Conservation (phyloP, 2,329 filamentous ascomycete genomes). For the Raffaelea arxii region DNA sequence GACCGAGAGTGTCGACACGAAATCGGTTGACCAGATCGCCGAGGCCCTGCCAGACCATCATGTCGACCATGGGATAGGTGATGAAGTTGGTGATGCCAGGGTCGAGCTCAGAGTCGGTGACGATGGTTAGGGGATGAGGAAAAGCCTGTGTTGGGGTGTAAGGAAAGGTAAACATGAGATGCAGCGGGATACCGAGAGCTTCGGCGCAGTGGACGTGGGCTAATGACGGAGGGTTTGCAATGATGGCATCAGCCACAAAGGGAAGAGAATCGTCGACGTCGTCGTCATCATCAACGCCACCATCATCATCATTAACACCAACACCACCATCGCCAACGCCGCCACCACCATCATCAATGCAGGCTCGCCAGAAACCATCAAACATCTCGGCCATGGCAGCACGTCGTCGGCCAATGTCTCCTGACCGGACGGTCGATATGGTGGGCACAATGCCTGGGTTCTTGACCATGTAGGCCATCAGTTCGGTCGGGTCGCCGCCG, state of each 20-base stretch:
- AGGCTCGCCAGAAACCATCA: conserved; percentile 71
- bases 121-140: conserved; percentile 67
- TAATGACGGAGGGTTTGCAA: conserved; percentile 73
- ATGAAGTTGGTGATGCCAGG: conserved; percentile 70
- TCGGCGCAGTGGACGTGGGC: conserved; percentile 74
- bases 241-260: conserved; percentile 70
- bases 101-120: conserved; percentile 64
- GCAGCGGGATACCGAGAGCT: conserved; percentile 64
- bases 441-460: conserved; percentile 71
- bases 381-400: conserved; percentile 74
- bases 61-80: conserved; percentile 69
- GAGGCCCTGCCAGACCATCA: conserved; percentile 86
- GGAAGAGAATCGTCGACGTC: conserved; percentile 53
- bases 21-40: conserved; percentile 72
- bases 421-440: conserved; percentile 60
- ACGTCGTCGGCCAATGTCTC: conserved; percentile 59
- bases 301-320: conserved; percentile 64
- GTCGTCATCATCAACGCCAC: conserved; percentile 48
- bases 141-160: conserved; percentile 69
- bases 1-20: conserved; percentile 54
- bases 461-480: conserved; percentile 87
- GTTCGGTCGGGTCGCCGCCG: conserved; percentile 67
- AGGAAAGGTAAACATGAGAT: conserved; percentile 85
- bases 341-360: conserved; percentile 63
- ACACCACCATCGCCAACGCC: conserved; percentile 50